Evolutionary conservation across 192 early-diverging fungal genomes (phyloP).

Genomic region (Backusella tarrabulga): DNA sequence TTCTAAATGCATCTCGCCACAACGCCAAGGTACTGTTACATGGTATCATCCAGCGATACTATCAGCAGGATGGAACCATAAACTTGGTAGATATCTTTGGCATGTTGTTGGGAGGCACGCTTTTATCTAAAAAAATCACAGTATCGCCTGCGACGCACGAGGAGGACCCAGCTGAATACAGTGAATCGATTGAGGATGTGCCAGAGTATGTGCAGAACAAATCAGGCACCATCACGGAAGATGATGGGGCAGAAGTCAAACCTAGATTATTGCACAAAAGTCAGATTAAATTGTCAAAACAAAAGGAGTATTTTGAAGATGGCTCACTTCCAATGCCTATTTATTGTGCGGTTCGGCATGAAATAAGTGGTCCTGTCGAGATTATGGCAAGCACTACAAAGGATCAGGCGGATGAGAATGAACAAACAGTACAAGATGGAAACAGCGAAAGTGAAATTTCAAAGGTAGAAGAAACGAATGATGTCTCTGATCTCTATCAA

Average conservation of each 20-base stretch:
- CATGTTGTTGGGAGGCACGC: constrained; percentile 40
- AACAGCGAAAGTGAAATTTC: constrained; percentile 18
- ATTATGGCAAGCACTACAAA: neutral
- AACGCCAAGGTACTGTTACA: constrained; percentile 18
- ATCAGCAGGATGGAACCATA: constrained; percentile 23
- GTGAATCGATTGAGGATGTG: neutral
- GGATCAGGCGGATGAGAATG: neutral
- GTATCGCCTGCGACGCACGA: neutral
- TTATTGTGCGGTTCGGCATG: constrained; percentile 71
- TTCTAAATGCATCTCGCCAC: constrained; percentile 14
- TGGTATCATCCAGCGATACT: constrained; percentile 24
- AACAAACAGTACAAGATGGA: constrained; percentile 9
- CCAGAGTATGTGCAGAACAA: constrained; percentile 24
- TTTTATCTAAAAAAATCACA: constrained; percentile 39
- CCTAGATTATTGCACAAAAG: constrained; percentile 16
- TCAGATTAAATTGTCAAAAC: constrained; percentile 51
- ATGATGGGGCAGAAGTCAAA: constrained; percentile 15
- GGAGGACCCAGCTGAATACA: neutral
- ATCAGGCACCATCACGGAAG: constrained; percentile 9
- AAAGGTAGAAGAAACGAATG: constrained; percentile 27
- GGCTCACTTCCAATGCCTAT: constrained; percentile 73
- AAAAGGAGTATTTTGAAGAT: constrained; percentile 53
- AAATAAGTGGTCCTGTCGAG: constrained; percentile 23
- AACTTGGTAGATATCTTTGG: constrained; percentile 58
- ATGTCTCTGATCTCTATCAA: constrained; percentile 52